Evolutionary conservation across 352 stramenopile species (phyloP).

Genomic region (Globisporangium carolinianum): DNA sequence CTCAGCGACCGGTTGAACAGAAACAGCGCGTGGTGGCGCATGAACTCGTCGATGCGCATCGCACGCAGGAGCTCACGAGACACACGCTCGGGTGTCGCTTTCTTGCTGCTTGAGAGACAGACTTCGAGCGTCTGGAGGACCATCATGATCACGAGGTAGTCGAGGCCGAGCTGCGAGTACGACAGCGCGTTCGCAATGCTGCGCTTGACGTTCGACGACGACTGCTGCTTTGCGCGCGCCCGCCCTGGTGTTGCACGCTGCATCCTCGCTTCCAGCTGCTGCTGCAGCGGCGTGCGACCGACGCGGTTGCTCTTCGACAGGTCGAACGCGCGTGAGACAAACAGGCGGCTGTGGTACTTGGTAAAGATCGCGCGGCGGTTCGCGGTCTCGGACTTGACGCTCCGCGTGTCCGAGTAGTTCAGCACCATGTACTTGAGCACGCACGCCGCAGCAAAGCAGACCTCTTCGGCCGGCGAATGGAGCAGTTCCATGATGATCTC

Average conservation of each 20-base stretch:
- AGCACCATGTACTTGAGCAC: conserved; percentile 88
- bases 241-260: conserved; percentile 2
- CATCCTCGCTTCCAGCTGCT: conserved; percentile 9
- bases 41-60: conserved; percentile 85
- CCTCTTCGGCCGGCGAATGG: conserved; percentile 80
- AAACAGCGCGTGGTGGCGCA: conserved; percentile 79
- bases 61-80: conserved; percentile 63
- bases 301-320: conserved; percentile 71
- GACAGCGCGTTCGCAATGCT: conserved; percentile 76
- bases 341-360: conserved; percentile 77
- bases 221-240: conserved; percentile 10
- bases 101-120: conserved; percentile 81
- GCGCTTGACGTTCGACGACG: conserved; percentile 48
- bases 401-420: conserved; percentile 85
- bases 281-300: conserved; percentile 31
- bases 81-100: conserved; percentile 74
- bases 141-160: conserved; percentile 74
- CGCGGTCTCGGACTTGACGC: conserved; percentile 77
- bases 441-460: conserved; percentile 74
- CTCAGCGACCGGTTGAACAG: conserved; percentile 81
- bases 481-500: conserved; percentile 85
- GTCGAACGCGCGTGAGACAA: conserved; percentile 78
- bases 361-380: conserved; percentile 82
- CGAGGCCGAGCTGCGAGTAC: conserved; percentile 72
- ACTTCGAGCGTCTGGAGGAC: conserved; percentile 80